Evolutionary conservation across 225 moss, liverwort and hornwort genomes (phyloP).

Genomic region (Physcomitrellopsis africana): DNA sequence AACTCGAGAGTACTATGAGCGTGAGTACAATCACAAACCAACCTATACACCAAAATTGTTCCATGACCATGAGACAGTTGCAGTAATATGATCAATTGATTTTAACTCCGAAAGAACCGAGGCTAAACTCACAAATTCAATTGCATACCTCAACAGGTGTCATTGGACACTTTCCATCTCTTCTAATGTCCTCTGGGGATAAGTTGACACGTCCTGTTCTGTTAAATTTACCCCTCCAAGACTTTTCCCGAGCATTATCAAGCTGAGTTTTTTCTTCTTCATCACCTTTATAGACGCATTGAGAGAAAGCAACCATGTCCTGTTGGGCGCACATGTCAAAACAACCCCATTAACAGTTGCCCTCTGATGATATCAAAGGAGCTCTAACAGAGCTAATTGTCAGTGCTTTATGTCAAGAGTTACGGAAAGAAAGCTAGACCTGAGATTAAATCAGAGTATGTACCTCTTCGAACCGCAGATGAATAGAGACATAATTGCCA

Average conservation of each 20-base stretch:
- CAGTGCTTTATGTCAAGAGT: too few species aligned
- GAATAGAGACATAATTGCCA: conserved; percentile 76
- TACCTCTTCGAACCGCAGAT: conserved; percentile 87
- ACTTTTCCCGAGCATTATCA: conserved; percentile 65
- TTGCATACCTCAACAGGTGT: conserved; percentile 77
- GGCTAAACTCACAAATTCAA: too few species aligned
- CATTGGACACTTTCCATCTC: conserved; percentile 79
- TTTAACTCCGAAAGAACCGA: too few species aligned
- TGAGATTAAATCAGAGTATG: too few species aligned
- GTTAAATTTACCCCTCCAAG: conserved; percentile 81
- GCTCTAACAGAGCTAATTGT: too few species aligned
- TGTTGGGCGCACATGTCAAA: conserved; percentile 20
- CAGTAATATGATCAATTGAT: too few species aligned
- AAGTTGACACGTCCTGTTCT: conserved; percentile 46
- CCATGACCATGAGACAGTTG: too few species aligned
- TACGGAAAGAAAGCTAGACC: too few species aligned
- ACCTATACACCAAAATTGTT: too few species aligned
- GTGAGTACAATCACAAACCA: too few species aligned
- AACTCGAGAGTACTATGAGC: too few species aligned
- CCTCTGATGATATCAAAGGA: neutral
- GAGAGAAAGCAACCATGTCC: conserved; percentile 93
- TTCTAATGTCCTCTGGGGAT: conserved; percentile 56
- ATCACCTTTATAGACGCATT: conserved; percentile 71
- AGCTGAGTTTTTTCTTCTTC: conserved; percentile 54
- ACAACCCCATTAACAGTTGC: neutral